Evolutionary conservation across 805 yeast species (phyloP), one percentile per base, ranked within the genome.

Genomic region (Yarrowia sp.): DNA sequence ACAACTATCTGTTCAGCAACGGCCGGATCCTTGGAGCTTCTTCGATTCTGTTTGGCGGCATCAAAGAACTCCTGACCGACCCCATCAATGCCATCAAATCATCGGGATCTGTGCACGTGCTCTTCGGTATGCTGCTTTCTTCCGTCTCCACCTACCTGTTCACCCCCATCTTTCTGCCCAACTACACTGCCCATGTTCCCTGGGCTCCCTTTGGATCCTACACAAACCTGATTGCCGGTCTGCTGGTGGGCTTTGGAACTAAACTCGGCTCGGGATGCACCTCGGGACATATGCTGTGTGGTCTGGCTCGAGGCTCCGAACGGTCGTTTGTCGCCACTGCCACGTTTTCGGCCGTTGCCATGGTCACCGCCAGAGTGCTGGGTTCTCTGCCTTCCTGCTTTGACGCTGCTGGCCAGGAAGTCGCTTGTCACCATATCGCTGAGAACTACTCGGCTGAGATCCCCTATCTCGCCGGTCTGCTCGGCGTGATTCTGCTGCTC

Each of bases 201-300:
- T 48, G 52, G 52, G 52, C 52, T 14, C 52, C 52, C 10, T 48
- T 48, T 26, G 52, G 52, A 19, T 22, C 16, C 16, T 26, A 26
- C 9, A 48, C 52, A 4, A 48, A 48, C 15, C 52, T 48, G 16
- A 48, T 48, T 48, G 52, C 52, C n/a, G 52, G 52, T 14, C 36
- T 48, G n/a, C 36, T 48, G 16, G 52, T 48, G 2, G 52, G 52
- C 12, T 48, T 48, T 26, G 52, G 52, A 4, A 48, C 52, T 11
- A 48, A 48, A 5, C 52, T 48, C 5, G 52, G 52, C 8, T 48
- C 52, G 11, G 52, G 52, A 22, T 48, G 52, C 16, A 48, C 52
- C 36, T 48, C 52, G 11, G 52, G 52, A 7, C 52, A 48, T 12
- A 48, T 48, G 52, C 38, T 48, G 36, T 48, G 52, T 15, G 52